phyloP scores from a whole-genome alignment of 208 protist species.

The Trypanosoma conorhini region DNA sequence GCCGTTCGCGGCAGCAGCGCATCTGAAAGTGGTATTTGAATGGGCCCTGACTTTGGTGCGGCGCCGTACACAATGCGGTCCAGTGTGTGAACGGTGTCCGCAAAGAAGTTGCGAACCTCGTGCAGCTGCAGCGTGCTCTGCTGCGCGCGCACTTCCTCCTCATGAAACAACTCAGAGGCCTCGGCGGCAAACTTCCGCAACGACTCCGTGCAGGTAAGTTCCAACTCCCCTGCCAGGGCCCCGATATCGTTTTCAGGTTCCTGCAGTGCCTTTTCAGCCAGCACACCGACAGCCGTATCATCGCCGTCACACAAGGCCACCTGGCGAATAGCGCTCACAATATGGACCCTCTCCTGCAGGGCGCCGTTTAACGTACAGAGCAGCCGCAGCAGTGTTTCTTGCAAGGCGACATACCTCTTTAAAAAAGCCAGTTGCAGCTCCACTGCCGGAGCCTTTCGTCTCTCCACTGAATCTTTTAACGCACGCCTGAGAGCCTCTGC shows the following conservation, averaged over 20 bases:
- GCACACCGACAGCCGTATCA: conserved; percentile 16
- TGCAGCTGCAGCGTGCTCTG: conserved; percentile 10
- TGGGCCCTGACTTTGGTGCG: neutral
- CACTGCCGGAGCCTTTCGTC: conserved; percentile 14
- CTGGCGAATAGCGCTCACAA: conserved; percentile 20
- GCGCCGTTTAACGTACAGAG: conserved; percentile 12
- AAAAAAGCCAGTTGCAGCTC: conserved; percentile 23
- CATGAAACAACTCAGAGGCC: conserved; percentile 12
- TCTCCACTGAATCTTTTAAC: neutral
- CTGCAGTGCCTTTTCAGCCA: conserved; percentile 12
- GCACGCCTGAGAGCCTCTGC: conserved; percentile 7
- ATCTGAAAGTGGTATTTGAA: conserved; percentile 3
- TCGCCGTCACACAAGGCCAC: conserved; percentile 17
- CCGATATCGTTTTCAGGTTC: conserved; percentile 9
- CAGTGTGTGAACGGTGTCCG: neutral
- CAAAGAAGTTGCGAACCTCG: conserved; percentile 24
- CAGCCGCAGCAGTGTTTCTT: conserved; percentile 10
- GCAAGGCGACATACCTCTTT: conserved; percentile 17
- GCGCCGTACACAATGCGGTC: conserved; percentile 19
- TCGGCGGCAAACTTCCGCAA: conserved; percentile 17
- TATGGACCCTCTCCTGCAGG: conserved; percentile 13
- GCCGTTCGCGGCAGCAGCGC: neutral
- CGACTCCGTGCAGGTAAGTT: neutral
- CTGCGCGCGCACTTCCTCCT: neutral
- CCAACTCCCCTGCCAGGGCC: conserved; percentile 11